Conservation (phyloP, 108 stramenopile species). For the Cyclotella kingstonii region DNA sequence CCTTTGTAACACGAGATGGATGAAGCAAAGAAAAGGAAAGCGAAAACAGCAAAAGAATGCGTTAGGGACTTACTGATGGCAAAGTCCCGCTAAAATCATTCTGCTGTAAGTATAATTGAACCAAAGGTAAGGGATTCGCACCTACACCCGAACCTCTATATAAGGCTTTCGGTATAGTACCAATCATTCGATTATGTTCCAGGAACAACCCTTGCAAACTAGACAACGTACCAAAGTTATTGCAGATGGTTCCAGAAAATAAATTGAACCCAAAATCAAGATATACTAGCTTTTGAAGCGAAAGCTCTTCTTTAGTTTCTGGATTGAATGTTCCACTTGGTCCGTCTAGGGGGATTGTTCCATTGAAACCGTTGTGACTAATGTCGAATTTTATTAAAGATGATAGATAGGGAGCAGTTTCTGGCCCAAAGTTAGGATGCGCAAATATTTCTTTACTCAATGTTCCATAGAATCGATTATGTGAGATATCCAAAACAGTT, state of each 20-base stretch:
- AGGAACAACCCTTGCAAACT: constrained; percentile 33
- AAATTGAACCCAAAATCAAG: constrained; percentile 41
- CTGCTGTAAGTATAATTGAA: constrained; percentile 41
- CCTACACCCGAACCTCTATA: constrained; percentile 34
- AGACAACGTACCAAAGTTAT: constrained; percentile 39
- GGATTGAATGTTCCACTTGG: constrained; percentile 16
- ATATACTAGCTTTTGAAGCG: constrained; percentile 38
- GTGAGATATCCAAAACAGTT: constrained; percentile 30
- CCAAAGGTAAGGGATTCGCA: constrained; percentile 34
- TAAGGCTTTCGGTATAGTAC: constrained; percentile 44
- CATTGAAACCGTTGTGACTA: constrained; percentile 46
- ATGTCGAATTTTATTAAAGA: constrained; percentile 42
- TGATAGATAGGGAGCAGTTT: constrained; percentile 26
- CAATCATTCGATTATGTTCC: constrained; percentile 42
- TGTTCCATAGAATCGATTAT: constrained; percentile 37
- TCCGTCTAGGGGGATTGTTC: constrained; percentile 45
- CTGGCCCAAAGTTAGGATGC: constrained; percentile 21
- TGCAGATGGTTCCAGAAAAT: constrained; percentile 41
- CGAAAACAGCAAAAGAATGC: not conserved
- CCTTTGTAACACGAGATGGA: constrained; percentile 3
- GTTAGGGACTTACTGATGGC: not conserved
- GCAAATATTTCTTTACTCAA: constrained; percentile 30
- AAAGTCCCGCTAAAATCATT: constrained; percentile 40
- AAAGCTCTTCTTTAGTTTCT: constrained; percentile 6
- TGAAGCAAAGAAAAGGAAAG: not conserved